phyloP scores from a whole-genome alignment of 495 filamentous ascomycete genomes.

The Penicillium nucicola region DNA sequence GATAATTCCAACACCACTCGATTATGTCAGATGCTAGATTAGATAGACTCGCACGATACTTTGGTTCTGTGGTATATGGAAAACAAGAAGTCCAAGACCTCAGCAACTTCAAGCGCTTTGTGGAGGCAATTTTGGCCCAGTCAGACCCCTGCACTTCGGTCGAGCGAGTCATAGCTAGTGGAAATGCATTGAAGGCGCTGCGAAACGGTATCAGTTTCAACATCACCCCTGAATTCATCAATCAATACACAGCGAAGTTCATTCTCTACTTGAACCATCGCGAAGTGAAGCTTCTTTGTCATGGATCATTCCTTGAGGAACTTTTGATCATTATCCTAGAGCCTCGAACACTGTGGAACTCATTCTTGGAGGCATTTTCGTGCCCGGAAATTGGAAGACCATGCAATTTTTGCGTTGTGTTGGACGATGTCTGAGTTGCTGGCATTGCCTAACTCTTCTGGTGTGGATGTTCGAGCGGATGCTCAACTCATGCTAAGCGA shows the following conservation, averaged over 20 bases:
- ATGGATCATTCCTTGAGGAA: constrained; percentile 53
- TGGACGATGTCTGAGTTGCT: constrained; percentile 61
- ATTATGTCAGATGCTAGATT: constrained; percentile 1
- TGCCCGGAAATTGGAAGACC: constrained; percentile 30
- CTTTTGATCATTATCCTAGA: constrained; percentile 51
- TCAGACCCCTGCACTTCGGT: constrained; percentile 47
- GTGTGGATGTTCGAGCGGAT: constrained; percentile 23
- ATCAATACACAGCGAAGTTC: constrained; percentile 27
- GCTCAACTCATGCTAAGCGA: constrained; percentile 24
- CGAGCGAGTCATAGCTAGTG: constrained; percentile 52
- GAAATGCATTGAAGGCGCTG: constrained; percentile 45
- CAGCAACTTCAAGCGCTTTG: constrained; percentile 49
- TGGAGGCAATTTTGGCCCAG: constrained; percentile 57
- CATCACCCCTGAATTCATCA: constrained; percentile 49
- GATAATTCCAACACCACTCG: no score
- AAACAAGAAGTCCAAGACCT: constrained; percentile 24
- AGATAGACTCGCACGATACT: constrained; percentile 27
- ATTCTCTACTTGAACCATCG: constrained; percentile 25
- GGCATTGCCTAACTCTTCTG: constrained; percentile 29
- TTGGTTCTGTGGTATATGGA: constrained; percentile 29
- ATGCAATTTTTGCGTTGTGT: constrained; percentile 45
- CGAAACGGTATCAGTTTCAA: constrained; percentile 48
- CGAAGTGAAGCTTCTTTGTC: constrained; percentile 47
- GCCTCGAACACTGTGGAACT: constrained; percentile 61
- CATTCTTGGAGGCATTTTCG: constrained; percentile 47